Evolutionary conservation across 2,329 filamentous ascomycete species (phyloP).

Genomic region (Verticillium zaregamsianum): DNA sequence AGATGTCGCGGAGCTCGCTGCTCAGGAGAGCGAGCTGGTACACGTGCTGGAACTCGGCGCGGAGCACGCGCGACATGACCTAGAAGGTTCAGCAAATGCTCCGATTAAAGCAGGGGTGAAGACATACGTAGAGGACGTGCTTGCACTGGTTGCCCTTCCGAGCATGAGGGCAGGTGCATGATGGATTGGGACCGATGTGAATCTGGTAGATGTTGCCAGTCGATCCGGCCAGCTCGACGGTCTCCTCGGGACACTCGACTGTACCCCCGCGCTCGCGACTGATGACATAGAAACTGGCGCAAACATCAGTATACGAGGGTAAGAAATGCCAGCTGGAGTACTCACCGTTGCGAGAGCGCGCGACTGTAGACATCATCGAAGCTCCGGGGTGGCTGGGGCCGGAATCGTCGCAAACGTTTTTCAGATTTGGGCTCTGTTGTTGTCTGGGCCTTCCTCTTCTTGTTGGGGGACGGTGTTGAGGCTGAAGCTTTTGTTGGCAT

Average conservation of each 20-base stretch:
- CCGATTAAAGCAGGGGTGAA: neutral
- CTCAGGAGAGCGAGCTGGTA: constrained; percentile 60
- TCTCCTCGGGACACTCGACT: constrained; percentile 40
- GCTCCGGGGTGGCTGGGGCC: constrained; percentile 24
- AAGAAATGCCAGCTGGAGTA: neutral
- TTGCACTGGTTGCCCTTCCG: constrained; percentile 57
- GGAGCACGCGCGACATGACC: constrained; percentile 56
- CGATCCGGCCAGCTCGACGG: constrained; percentile 55
- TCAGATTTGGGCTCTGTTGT: constrained; percentile 15
- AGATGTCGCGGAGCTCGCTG: constrained; percentile 56
- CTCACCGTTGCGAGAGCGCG: constrained; percentile 33
- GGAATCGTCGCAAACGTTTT: constrained; percentile 30
- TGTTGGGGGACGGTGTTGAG: neutral
- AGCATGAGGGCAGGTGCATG: constrained; percentile 54
- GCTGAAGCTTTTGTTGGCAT: neutral
- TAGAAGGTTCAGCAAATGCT: constrained; percentile 12
- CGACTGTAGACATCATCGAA: constrained; percentile 33
- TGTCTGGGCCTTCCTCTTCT: neutral
- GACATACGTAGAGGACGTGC: constrained; percentile 54
- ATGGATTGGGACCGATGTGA: constrained; percentile 43
- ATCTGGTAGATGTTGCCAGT: constrained; percentile 64
- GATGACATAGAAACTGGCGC: constrained; percentile 38
- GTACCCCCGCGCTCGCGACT: constrained; percentile 30
- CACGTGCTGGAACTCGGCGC: constrained; percentile 48
- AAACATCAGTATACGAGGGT: constrained; percentile 1